Evolutionary conservation across 306 rosid genomes (phyloP), one percentile per base, ranked within the genome.

Genomic region (Chamaecrista fasciculata): DNA sequence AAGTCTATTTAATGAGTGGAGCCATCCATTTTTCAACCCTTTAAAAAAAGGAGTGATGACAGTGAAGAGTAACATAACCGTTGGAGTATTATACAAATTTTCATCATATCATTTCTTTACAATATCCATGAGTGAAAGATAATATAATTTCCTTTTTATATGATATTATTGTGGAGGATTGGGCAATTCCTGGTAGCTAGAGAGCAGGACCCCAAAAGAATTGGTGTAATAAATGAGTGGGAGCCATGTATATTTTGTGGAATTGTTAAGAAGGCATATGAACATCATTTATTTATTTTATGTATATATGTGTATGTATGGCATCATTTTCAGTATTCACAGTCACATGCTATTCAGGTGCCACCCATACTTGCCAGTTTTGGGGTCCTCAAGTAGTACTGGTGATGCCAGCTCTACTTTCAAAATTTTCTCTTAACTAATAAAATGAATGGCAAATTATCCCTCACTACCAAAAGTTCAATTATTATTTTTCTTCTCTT

Each of bases 321-420:
- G 36, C 36, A 33, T 20, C 15, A 37, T 40, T 40, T n/a, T n/a
- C n/a, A n/a, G n/a, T 37, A 14, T 51, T 70, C 11, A 84, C 76
- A 73, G 78, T 70, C 66, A 84, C 84, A 76, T 80, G 87, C 74
- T 63, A 25, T 53, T 78, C 68, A 67, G 75, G 77, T 42, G 79
- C 70, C 79, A 21, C 48, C 84, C 78, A 78, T 80, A 50, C 75
- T 62, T 56, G 5, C 3, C 26, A 80, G 40, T 56, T 55, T 21
- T 63, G 34, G 69, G 60, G 59, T 34, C 57, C 39, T 63, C 48
- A 4, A 21, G 37, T 29, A 51, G 72, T 34, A 24, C 19, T 18
- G 36, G 34, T 16, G 15, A 61, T 31, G 18, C 56, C 70, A 39
- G 21, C 46, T 46, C 62, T 16, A 20, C 8, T 46, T 24, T 67